phyloP scores from a whole-genome alignment of 139 green algal genomes.

The Penium margaritaceum region DNA sequence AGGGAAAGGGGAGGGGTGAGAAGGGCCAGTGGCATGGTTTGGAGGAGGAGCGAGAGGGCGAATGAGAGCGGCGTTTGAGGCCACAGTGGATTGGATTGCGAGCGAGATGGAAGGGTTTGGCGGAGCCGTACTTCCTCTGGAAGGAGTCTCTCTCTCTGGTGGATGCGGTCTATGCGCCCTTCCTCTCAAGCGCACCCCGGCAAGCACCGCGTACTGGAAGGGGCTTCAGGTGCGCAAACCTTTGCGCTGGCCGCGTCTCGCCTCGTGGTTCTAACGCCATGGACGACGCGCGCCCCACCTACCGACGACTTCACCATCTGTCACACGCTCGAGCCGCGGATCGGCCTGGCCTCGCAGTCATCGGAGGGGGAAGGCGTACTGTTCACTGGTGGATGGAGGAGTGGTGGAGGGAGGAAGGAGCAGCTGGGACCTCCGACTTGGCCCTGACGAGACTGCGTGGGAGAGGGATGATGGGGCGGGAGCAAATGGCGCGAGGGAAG shows the following conservation, averaged over 20 bases:
- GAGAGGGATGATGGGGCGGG: conserved; percentile 3
- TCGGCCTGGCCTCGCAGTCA: conserved; percentile 55
- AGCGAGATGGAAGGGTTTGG: conserved; percentile 36
- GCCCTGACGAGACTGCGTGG: conserved; percentile 46
- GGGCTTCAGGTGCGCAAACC: conserved; percentile 61
- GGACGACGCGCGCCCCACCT: conserved; percentile 72
- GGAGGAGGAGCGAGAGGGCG: conserved; percentile 29
- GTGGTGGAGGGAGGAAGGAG: conserved; percentile 61
- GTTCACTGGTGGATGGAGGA: conserved; percentile 56
- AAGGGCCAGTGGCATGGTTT: not conserved
- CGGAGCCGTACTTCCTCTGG: conserved; percentile 83
- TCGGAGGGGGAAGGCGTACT: conserved; percentile 2
- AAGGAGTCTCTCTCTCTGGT: conserved; percentile 43
- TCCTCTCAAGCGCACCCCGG: conserved; percentile 84
- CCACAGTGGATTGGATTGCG: conserved; percentile 62
- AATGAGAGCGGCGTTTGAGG: conserved; percentile 54
- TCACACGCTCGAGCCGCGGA: conserved; percentile 87
- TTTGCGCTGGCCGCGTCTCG: conserved; percentile 43
- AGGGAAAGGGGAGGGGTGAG: not conserved
- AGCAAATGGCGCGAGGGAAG: not conserved
- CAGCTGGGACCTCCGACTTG: conserved; percentile 72
- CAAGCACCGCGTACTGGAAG: conserved; percentile 84
- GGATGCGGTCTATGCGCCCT: conserved; percentile 63
- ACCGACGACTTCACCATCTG: conserved; percentile 87
- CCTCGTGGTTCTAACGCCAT: conserved; percentile 64